Base-by-base conservation (phyloP, 768 basidiomycete genomes). In the Hericium coralloides region DNA sequence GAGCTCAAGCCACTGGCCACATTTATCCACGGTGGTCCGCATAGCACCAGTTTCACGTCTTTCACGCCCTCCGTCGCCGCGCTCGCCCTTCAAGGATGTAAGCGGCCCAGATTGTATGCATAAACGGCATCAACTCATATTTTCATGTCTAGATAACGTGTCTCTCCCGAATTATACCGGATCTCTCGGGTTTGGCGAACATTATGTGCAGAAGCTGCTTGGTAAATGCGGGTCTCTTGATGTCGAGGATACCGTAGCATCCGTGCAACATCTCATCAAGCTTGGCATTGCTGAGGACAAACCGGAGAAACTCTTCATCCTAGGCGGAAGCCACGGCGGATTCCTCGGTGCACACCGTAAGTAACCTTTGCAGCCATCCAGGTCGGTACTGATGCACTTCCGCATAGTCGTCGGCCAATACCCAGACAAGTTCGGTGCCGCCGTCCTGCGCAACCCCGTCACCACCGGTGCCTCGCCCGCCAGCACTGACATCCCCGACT, bases 401-500 rank as follows among this genome's bases (percentile, higher is more conserved):
- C 15, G n/a, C 25, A n/a, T 41, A 68, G 67, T 73, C 14, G 62
- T 67, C 14, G 65, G 66, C 2, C 60, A 60, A 17, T 68, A 64
- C 26, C 69, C 70, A 6, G 63, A 66, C 17, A 64, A 59, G 20
- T 72, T 68, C 59, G 62, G 63, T 22, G 70, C 70, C 0, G 62
- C 63, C 2, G 65, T 68, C 18, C 58, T 72, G 56, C 63, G 70
- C 18, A 73, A 73, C 49, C 70, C 72, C 0, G 72, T 73, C 18
- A 67, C 64, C 52, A 56, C 65, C n/a, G 43, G 43, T 23, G 57
- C 68, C 14, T 69, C 66, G 43, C 61, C 61, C 1, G 31, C 56
- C 4, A 60, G 59, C 36, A 68, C 66, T 5, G 72, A 73, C 56
- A 73, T 73, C 47, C 72, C 71, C 2, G 71, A 73, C 41, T 72